Base-by-base conservation (phyloP, 257 asterid genomes). In the Coffea eugenioides region DNA sequence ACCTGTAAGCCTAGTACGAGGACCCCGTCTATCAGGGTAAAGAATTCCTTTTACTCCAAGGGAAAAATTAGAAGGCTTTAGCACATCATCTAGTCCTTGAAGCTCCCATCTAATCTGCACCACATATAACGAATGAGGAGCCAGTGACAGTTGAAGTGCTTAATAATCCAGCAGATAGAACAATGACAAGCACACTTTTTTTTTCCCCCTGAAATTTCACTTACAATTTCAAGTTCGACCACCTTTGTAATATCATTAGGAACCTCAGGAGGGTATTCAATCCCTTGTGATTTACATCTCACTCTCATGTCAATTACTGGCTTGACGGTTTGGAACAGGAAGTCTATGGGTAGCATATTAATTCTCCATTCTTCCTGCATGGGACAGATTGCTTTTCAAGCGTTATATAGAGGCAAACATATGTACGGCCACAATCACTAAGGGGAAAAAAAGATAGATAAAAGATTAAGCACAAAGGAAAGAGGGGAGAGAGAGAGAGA, bases 311-410 rank as follows among this genome's bases (percentile, higher is more conserved):
- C 98, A 14, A 96, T 75, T 57, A 91, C 94, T 23, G 98, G 99
- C 12, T 80, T 80, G 34, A 79, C 97, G 0, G 94, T 89, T 48
- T 92, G 90, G 79, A 96, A 91, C 49, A 94, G 89, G 92, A 96
- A 96, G 51, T 92, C 87, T 77, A 96, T 86, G 1, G 99, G 99
- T 57, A 94, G 93, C 98, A 96, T 94, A 83, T 91, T 92, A 79
- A 96, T 91, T 86, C 95, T 89, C 99, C 99, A 96, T 83, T 88
- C 97, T 82, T 94, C 99, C 99, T 96, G 90, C 82, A 82, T 52
- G 27, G 66, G 27, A 80, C 54, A 45, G 45, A 61, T 71, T 39
- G 31, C 73, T 69, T 77, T 61, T 69, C 83, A 75, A 61, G 45
- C 69, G 68, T 73, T 36, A 0, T 15, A 20, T 68, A 8, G 20